phyloP scores from a whole-genome alignment of 495 filamentous ascomycete species.

The Penicillium salamii region DNA sequence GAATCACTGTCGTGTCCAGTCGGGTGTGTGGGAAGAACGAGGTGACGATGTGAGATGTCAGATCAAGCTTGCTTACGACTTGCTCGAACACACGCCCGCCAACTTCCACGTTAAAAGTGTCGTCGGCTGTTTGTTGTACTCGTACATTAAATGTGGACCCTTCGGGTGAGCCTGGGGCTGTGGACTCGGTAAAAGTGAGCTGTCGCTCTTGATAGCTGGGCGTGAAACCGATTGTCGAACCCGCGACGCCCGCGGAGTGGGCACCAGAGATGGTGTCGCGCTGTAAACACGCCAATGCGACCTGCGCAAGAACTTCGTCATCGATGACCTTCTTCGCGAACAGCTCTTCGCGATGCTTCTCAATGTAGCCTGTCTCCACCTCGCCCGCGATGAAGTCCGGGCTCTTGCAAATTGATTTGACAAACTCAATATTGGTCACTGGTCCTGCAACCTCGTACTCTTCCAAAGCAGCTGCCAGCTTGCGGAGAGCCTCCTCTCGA shows the following conservation, averaged over 20 bases:
- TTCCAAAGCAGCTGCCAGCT: constrained; percentile 75
- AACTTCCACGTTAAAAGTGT: constrained; percentile 64
- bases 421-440: constrained; percentile 93
- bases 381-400: constrained; percentile 80
- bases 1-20: constrained; percentile 75
- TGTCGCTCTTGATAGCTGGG: constrained; percentile 50
- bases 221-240: constrained; percentile 50
- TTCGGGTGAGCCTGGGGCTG: constrained; percentile 19
- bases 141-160: constrained; percentile 56
- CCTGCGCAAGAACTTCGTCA: constrained; percentile 75
- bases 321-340: constrained; percentile 54
- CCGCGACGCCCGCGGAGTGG: constrained; percentile 22
- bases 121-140: constrained; percentile 61
- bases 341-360: constrained; percentile 75
- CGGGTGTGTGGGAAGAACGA: constrained; percentile 73
- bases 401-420: constrained; percentile 80
- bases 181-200: constrained; percentile 51
- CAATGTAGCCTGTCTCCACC: constrained; percentile 95
- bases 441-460: constrained; percentile 91
- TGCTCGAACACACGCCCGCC: constrained; percentile 47
- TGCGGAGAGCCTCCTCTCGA: constrained; percentile 78
- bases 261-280: constrained; percentile 26
- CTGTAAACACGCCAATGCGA: constrained; percentile 68
- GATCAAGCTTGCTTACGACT: constrained; percentile 42
- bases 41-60: constrained; percentile 37